These are phyloP conservation scores for Hypoxylon crocopeplum DNA, from an alignment of 495 filamentous ascomycete species.

Conservation along the genomic window DNA sequence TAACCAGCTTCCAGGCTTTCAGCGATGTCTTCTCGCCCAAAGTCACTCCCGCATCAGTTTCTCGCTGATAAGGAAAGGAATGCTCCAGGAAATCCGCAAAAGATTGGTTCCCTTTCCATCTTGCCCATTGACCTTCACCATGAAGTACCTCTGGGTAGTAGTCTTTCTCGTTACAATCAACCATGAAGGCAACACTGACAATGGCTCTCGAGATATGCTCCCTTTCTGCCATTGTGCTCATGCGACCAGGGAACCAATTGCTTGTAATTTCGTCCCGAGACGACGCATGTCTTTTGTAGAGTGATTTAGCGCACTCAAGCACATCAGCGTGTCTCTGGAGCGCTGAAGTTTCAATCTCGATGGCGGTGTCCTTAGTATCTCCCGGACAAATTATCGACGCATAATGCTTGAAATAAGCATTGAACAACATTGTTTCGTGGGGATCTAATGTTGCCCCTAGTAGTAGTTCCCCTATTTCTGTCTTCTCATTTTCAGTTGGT, in stretches of 20 bases:
- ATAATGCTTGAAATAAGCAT: conserved; percentile 14
- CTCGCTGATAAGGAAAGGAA: conserved; percentile 1
- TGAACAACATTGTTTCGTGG: background rate
- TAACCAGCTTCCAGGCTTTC: conserved; percentile 33
- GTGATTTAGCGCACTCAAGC: background rate
- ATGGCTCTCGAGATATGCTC: background rate
- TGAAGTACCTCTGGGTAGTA: background rate
- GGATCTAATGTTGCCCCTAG: background rate
- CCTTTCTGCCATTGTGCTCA: background rate
- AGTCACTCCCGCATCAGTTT: background rate
- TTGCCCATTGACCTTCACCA: background rate
- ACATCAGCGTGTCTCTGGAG: conserved; percentile 11
- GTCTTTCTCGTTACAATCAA: conserved; percentile 11
- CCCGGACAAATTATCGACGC: conserved; percentile 3
- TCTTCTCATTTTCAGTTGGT: background rate
- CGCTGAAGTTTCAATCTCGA: conserved; percentile 3
- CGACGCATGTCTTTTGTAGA: conserved; percentile 1
- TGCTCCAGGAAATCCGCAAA: conserved; percentile 3
- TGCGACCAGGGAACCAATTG: background rate
- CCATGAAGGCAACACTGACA: conserved; percentile 7
- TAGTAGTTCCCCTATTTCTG: background rate
- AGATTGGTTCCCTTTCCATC: conserved; percentile 1
- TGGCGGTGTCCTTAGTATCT: background rate
- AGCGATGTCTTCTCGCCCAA: conserved; percentile 2
- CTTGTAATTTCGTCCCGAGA: conserved; percentile 7